phyloP scores from a whole-genome alignment of 352 stramenopile genomes.

The Hyaloperonospora arabidopsidis region DNA sequence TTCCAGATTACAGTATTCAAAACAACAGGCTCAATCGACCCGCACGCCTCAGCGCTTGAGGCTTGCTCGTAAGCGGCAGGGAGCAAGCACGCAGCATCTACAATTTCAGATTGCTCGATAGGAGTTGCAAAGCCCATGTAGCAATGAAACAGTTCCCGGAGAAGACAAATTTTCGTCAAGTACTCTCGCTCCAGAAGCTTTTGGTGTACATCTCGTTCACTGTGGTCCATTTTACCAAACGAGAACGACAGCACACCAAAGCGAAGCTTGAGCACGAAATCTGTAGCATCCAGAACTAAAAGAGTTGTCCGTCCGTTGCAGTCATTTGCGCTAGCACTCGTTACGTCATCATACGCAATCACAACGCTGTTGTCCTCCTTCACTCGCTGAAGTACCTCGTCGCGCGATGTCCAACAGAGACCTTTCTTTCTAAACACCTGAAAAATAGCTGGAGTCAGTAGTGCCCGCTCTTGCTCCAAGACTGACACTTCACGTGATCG shows the following conservation, averaged over 20 bases:
- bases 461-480: conserved; percentile 23
- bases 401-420: conserved; percentile 20
- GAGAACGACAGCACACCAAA: conserved; percentile 17
- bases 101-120: conserved; percentile 26
- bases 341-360: conserved; percentile 21
- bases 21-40: conserved; percentile 12
- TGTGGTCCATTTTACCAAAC: conserved; percentile 8
- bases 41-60: conserved; percentile 7
- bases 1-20: conserved; percentile 40
- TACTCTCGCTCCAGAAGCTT: conserved; percentile 24
- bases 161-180: conserved; percentile 37
- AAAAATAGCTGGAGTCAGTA: conserved; percentile 28
- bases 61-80: conserved; percentile 16
- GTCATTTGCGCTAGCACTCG: neutral
- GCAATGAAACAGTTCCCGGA: conserved; percentile 41
- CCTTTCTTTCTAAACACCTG: conserved; percentile 47
- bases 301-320: conserved; percentile 6
- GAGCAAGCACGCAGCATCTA: conserved; percentile 47
- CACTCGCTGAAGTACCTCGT: conserved; percentile 12
- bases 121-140: conserved; percentile 33
- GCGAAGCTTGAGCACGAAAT: conserved; percentile 40
- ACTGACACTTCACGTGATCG: conserved; percentile 14
- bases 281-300: conserved; percentile 31
- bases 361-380: conserved; percentile 14
- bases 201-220: conserved; percentile 11